Percentiles rank a stretch among this genome's conserved stretches.
phyloP scores from a whole-genome alignment of 257 asterid species.

The Scutellaria galericulata region DNA sequence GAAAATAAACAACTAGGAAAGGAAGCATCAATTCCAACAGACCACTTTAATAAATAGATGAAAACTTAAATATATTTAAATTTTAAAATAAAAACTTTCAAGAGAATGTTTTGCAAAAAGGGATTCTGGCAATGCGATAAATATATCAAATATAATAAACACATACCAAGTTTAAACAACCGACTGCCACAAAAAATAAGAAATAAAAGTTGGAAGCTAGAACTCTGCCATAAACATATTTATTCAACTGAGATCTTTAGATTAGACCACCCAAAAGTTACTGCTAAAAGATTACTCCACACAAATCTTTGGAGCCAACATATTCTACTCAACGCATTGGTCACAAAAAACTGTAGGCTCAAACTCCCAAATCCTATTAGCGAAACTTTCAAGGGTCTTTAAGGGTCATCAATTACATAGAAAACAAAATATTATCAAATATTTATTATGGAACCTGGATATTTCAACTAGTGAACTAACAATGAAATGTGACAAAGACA shows the following conservation, averaged over 20 bases:
- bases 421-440: neutral
- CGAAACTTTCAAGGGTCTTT: constrained; percentile 17
- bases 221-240: neutral
- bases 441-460: constrained; percentile 18
- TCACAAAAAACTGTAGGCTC: neutral
- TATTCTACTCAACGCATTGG: neutral
- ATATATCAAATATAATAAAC: neutral
- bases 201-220: neutral
- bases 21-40: constrained; percentile 17
- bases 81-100: neutral
- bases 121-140: neutral
- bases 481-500: constrained; percentile 14
- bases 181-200: neutral
- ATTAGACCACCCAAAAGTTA: neutral
- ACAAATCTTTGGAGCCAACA: constrained; percentile 17
- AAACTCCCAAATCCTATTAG: constrained; percentile 11
- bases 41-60: neutral
- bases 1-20: constrained; percentile 6
- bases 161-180: constrained; percentile 5
- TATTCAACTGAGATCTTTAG: constrained; percentile 13
- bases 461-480: constrained; percentile 7
- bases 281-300: neutral
- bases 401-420: constrained; percentile 12
- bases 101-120: neutral
- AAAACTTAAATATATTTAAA: neutral